A percentile compares a stretch with the other conserved stretches of the same genome.
Conservation (phyloP, 768 basidiomycete species). For the Saitozyma sp. region DNA sequence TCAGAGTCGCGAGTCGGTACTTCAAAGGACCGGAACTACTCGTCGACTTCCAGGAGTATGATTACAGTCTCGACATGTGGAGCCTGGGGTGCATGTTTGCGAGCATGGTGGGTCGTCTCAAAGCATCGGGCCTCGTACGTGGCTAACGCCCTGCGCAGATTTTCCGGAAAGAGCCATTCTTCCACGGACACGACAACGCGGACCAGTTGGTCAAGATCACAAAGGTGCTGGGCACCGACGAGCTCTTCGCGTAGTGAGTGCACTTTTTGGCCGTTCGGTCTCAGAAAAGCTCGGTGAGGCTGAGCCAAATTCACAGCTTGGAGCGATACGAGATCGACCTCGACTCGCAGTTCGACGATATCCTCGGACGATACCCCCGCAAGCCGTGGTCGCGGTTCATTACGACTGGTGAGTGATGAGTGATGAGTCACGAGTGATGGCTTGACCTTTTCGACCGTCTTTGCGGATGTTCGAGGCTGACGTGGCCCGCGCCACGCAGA, state of each 20-base stretch:
- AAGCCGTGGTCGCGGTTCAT: conserved; percentile 96
- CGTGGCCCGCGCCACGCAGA: conserved; percentile 26
- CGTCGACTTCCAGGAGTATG: conserved; percentile 98
- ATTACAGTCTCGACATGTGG: conserved; percentile 98
- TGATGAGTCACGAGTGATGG: no score
- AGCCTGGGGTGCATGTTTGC: conserved; percentile 99
- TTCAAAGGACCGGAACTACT: conserved; percentile 97
- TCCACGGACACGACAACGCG: conserved; percentile 98
- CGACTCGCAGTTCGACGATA: conserved; percentile 92
- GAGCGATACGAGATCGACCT: conserved; percentile 81
- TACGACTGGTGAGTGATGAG: conserved; percentile 59
- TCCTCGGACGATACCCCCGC: conserved; percentile 88
- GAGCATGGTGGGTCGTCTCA: conserved; percentile 71
- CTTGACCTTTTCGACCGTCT: neutral
- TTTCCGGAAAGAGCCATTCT: conserved; percentile 98
- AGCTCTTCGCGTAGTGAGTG: conserved; percentile 75
- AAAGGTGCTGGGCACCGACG: conserved; percentile 95
- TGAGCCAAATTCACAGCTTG: conserved; percentile 35
- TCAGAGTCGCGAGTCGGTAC: conserved; percentile 93
- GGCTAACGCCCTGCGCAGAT: conserved; percentile 61
- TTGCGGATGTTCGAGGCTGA: neutral
- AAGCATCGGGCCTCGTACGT: neutral
- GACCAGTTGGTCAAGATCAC: conserved; percentile 98
- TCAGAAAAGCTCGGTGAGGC: neutral
- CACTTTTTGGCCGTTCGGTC: no score